Base-by-base conservation (phyloP, 1,284 basidiomycete species). In the Ceratobasidium sp. region DNA sequence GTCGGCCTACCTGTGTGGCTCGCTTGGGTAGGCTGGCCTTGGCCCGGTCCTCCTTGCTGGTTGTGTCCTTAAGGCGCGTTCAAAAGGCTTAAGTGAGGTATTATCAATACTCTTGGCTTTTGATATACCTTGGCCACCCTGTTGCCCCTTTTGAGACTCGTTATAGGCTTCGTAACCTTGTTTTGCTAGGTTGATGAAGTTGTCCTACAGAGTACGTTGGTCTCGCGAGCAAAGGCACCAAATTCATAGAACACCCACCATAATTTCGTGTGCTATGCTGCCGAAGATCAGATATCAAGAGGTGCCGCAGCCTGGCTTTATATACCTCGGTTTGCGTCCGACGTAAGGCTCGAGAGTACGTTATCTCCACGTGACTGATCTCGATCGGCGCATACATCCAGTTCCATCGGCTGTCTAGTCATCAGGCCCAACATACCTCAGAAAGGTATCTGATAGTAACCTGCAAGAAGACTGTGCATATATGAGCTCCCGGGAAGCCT, bases 131-230 rank as follows among this genome's bases (percentile, higher is more conserved):
- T 62, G 47, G 6, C 25, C 20, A 17, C 60, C 60, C 34, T 52
- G 47, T n/a, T 58, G 38, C 56, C 68, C 50, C 35, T 73, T 72
- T 47, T 70, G 60, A 52, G 80, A 82, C 17, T 80, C 74, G 71
- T 78, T 76, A 78, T 89, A 87, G 74, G 85, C 80, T 45, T 82
- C 75, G 72, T 79, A 77, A 73, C 87, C 86, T 76, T 90, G 76
- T 78, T 90, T 88, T 13, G 88, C 90, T 73, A 92, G 76, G 72
- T 84, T 85, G 42, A 90, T 81, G 72, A 91, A 83, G 69, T 75
- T 81, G 69, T 90, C 87, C 90, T 89, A 57, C 31, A 25, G 22
- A 38, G n/a, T 43, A 32, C 20, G n/a, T 15, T 47, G 22, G 7
- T 47, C n/a, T 7, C 10, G 45, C 7, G 7, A n/a, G 10, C 7